Evolutionary conservation across 306 rosid genomes (phyloP).

Genomic region (Cucumis hystrix): DNA sequence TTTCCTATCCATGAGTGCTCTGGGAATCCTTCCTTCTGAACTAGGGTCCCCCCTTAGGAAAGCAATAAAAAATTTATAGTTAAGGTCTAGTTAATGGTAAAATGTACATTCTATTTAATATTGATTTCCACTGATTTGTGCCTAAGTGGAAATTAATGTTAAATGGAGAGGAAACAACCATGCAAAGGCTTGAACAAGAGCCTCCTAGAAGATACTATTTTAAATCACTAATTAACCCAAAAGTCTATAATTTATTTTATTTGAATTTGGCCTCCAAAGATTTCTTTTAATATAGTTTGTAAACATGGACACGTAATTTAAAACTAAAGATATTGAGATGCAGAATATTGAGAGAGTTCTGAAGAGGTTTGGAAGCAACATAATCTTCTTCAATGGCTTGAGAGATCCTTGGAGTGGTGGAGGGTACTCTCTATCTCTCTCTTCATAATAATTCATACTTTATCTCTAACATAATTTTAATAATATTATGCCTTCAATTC

Average conservation of each 20-base stretch:
- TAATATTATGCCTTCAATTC: background rate
- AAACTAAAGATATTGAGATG: background rate
- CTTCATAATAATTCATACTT: background rate
- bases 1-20: background rate
- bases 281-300: background rate
- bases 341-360: constrained; percentile 47
- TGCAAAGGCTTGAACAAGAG: too few relatives aligned
- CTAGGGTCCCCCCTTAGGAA: background rate
- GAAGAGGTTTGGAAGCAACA: constrained; percentile 64
- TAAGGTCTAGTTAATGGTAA: too few relatives aligned
- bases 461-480: too few relatives aligned
- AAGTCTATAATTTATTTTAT: too few relatives aligned
- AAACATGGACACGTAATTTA: background rate
- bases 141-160: too few relatives aligned
- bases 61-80: too few relatives aligned
- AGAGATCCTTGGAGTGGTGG: constrained; percentile 99
- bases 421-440: constrained; percentile 43
- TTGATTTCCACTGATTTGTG: too few relatives aligned
- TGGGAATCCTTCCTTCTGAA: background rate
- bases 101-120: too few relatives aligned
- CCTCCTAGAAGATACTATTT: too few relatives aligned
- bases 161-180: too few relatives aligned
- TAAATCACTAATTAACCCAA: too few relatives aligned
- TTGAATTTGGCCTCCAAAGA: too few relatives aligned
- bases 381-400: constrained; percentile 82